A percentile compares a stretch with the other conserved stretches of the same genome.
These are phyloP conservation scores for Notholithocarpus densiflorus DNA, from an alignment of 306 rosid genomes.

Conservation along the genomic window DNA sequence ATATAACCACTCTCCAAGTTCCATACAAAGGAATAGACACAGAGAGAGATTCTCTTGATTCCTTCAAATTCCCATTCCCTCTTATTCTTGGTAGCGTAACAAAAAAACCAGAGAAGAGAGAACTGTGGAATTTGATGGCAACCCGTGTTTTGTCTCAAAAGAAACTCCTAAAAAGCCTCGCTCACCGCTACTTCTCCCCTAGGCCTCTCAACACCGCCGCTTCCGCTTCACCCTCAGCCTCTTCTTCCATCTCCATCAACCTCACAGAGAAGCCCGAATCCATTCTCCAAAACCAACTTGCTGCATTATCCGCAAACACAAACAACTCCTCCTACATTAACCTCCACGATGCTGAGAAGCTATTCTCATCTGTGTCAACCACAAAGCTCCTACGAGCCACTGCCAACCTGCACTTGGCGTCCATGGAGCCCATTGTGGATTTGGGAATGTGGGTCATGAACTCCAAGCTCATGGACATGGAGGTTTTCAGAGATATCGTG, in stretches of 20 bases:
- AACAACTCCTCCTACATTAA: constrained; percentile 24
- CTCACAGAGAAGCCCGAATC: not conserved
- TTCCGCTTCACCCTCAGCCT: not conserved
- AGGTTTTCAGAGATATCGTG: constrained; percentile 3
- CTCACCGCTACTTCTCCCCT: not conserved
- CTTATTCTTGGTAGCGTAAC: no score
- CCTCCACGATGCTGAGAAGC: constrained; percentile 38
- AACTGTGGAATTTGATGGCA: not conserved
- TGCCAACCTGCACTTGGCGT: constrained; percentile 67
- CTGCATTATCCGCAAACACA: not conserved
- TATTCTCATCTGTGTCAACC: constrained; percentile 54
- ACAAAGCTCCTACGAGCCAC: constrained; percentile 46
- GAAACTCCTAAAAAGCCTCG: not conserved
- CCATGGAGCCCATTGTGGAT: constrained; percentile 70
- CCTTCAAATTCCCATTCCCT: no score
- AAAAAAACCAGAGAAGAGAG: no score
- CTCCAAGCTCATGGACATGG: constrained; percentile 55
- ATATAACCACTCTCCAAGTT: no score
- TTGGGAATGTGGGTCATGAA: constrained; percentile 72
- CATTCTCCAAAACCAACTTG: not conserved
- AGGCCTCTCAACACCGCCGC: not conserved
- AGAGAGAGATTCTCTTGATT: no score
- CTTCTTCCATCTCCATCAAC: not conserved
- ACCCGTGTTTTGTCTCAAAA: not conserved
- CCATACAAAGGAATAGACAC: no score